Base-by-base conservation (phyloP, 2,329 filamentous ascomycete genomes). In the Microcyclospora pomicola region DNA sequence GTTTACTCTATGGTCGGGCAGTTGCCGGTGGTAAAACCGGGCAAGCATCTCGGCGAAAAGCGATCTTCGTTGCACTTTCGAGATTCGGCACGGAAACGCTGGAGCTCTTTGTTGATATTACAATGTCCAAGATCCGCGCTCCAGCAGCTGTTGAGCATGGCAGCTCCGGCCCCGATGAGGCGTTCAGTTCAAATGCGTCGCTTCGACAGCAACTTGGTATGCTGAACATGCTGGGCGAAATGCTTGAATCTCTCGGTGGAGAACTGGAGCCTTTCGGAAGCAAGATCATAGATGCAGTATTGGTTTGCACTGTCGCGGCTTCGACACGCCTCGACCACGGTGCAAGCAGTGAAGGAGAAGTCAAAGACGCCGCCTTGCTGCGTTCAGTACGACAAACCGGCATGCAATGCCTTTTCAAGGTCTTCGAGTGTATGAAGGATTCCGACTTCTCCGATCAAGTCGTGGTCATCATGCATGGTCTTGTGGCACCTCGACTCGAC, bases 1-100 rank as follows among this genome's bases (percentile, higher is more conserved):
- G 87, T 35, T 63, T 98, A 27, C 67, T 98, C 2, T 98, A 96
- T 57, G 91, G 91, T 31, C 79, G 85, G 47, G 78, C 88, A 33
- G 85, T 96, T 37, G 73, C 76, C 13, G 84, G 82, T 47, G 83
- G 82, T 10, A 80, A 80, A 45, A 78, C 85, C 51, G 84, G 85
- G 1, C 76, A 94, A 53, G 78, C 87, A 46, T 77, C 82, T 2
- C 84, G 82, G 40, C 73, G 91, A 47, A 78, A 75, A 50, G 68
- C 73, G 0, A 71, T 81, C 15, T 72, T 96, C 37, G 77, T 85
- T 34, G 77, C 88, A 4, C 65, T 98, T 33, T 78, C 87, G 31
- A 80, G 82, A 40, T 76, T 96, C 15, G 75, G 73, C 11, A 68
- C 81, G 14, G 66, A 75, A 12, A 83, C 92, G 40, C 75, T 92